Evolutionary conservation across 2,329 filamentous ascomycete species (phyloP).

Genomic region (Emergomyces pasteurianus): DNA sequence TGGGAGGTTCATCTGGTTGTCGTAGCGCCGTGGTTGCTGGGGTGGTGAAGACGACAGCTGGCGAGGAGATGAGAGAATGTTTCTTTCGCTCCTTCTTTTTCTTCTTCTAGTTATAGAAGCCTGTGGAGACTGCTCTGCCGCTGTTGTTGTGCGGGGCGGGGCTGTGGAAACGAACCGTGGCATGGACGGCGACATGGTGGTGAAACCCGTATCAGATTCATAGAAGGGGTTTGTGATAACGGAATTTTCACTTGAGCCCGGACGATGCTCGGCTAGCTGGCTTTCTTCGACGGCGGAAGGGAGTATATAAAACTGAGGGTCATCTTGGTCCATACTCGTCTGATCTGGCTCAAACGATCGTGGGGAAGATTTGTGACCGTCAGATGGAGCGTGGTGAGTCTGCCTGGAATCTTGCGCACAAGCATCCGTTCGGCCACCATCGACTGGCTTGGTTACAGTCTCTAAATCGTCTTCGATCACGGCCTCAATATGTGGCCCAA

Average conservation of each 20-base stretch:
- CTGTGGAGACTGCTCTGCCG: background rate
- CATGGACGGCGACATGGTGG: constrained; percentile 1
- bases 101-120: background rate
- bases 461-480: background rate
- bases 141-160: constrained; percentile 6
- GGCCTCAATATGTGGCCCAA: background rate
- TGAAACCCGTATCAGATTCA: constrained; percentile 15
- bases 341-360: background rate
- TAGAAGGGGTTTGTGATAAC: constrained; percentile 23
- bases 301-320: constrained; percentile 1
- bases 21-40: background rate
- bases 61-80: constrained; percentile 3
- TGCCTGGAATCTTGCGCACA: background rate
- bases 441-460: background rate
- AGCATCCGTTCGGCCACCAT: background rate
- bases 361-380: background rate
- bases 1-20: background rate
- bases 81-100: constrained; percentile 1
- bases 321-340: background rate
- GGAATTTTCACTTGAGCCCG: constrained; percentile 8
- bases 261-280: constrained; percentile 1
- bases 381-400: background rate
- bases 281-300: constrained; percentile 4
- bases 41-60: background rate
- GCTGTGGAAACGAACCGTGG: constrained; percentile 9